A percentile compares a stretch with the other conserved stretches of the same genome.
These are phyloP conservation scores for Lignosus rhinocerotis DNA, from an alignment of 1,284 basidiomycete species.

Conservation along the genomic window DNA sequence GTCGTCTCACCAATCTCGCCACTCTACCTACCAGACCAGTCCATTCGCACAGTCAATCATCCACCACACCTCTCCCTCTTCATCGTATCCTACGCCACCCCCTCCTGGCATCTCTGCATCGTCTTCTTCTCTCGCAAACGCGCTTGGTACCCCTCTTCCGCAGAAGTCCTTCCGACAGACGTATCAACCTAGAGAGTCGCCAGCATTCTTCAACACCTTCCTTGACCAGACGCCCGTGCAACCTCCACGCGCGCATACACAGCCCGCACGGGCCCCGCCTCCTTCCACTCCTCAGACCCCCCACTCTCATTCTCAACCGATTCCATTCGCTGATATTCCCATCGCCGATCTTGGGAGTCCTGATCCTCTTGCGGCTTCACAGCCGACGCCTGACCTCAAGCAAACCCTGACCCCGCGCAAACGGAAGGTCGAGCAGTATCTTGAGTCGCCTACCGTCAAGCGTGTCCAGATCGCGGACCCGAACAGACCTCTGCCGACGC, in stretches of 20 bases:
- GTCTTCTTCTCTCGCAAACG: conserved; percentile 71
- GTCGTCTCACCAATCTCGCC: conserved; percentile 36
- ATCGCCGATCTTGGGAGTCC: conserved; percentile 38
- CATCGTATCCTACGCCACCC: conserved; percentile 67
- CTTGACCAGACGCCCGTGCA: conserved; percentile 52
- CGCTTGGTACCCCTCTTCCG: conserved; percentile 54
- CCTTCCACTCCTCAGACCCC: conserved; percentile 17
- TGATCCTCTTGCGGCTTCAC: conserved; percentile 48
- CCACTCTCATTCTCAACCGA: conserved; percentile 5
- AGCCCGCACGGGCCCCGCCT: conserved; percentile 12
- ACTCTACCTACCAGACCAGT: conserved; percentile 49
- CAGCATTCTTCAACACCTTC: conserved; percentile 62
- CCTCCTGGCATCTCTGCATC: conserved; percentile 62
- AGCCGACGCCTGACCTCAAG: conserved; percentile 21
- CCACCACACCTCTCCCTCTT: conserved; percentile 56
- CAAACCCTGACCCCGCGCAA: conserved; percentile 48
- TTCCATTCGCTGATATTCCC: conserved; percentile 7
- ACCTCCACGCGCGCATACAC: conserved; percentile 18
- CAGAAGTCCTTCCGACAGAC: conserved; percentile 29
- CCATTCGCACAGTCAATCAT: conserved; percentile 64
- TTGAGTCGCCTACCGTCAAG: conserved; percentile 37
- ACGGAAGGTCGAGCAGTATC: conserved; percentile 45
- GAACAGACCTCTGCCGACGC: conserved; percentile 4
- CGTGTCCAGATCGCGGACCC: conserved; percentile 27
- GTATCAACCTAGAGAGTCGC: conserved; percentile 58